These are phyloP conservation scores for Musa balbisiana DNA, from an alignment of 202 grass and related monocot species.

Conservation along the genomic window DNA sequence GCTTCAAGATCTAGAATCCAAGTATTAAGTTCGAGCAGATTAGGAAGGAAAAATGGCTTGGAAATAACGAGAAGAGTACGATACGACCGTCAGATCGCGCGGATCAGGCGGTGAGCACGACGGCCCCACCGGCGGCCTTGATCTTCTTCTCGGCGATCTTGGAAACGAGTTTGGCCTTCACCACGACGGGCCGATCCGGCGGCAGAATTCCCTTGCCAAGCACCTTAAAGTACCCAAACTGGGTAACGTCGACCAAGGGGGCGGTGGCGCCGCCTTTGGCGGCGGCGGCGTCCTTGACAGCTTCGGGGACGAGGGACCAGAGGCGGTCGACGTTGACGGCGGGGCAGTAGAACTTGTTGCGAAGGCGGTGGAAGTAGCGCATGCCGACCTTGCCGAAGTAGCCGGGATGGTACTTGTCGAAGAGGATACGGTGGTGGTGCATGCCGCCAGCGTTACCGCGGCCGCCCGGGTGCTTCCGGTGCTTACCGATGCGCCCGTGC, in stretches of 20 bases:
- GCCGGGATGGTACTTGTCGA: slow-evolving; percentile 84
- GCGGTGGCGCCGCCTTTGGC: slow-evolving; percentile 42
- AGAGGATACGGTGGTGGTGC: slow-evolving; percentile 99
- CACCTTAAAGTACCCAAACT: slow-evolving; percentile 95
- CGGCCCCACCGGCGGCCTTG: slow-evolving; percentile 75
- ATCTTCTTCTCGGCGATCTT: slow-evolving; percentile 99
- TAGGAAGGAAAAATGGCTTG: background rate
- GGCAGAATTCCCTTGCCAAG: slow-evolving; percentile 69
- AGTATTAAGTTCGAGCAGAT: background rate
- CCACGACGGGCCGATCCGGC: slow-evolving; percentile 57
- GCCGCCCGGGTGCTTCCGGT: slow-evolving; percentile 84
- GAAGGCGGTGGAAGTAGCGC: slow-evolving; percentile 94
- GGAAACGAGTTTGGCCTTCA: slow-evolving; percentile 89
- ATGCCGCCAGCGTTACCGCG: slow-evolving; percentile 89
- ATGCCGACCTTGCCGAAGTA: slow-evolving; percentile 96
- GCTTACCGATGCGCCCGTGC: slow-evolving; percentile 82
- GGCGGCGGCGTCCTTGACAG: slow-evolving; percentile 35
- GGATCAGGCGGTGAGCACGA: slow-evolving; percentile 60
- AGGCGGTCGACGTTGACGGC: slow-evolving; percentile 69
- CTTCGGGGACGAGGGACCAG: slow-evolving; percentile 74
- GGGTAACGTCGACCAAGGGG: slow-evolving; percentile 56
- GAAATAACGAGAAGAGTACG: background rate
- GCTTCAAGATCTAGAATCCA: background rate
- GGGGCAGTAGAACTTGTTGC: slow-evolving; percentile 74
- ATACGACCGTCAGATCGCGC: too few relatives aligned